Conservation (phyloP, 345 rosid genomes). For the Pugionium dolabratum region DNA sequence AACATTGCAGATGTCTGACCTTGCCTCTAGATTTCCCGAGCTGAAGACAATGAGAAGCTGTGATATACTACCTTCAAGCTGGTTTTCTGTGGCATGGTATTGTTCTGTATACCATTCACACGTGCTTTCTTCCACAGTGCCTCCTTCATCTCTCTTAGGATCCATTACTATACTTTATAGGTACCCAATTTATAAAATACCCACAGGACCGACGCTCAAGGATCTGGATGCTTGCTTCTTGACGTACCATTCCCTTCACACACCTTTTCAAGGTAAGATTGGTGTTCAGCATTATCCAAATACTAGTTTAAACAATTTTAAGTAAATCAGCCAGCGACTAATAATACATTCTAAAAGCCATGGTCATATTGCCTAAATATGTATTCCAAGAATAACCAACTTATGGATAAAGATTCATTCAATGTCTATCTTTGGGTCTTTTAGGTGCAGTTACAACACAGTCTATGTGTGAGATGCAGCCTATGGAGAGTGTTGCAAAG, state of each 20-base stretch:
- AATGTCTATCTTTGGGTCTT: conserved; percentile 14
- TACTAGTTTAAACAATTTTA: background rate
- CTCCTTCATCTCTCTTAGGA: conserved; percentile 5
- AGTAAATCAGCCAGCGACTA: background rate
- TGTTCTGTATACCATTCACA: background rate
- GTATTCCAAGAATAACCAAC: background rate
- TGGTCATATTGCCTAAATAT: background rate
- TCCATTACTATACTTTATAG: conserved; percentile 37
- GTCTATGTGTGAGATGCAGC: conserved; percentile 36
- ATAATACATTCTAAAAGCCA: background rate
- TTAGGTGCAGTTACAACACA: conserved; percentile 36
- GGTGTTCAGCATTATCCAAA: conserved; percentile 10
- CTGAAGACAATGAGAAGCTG: conserved; percentile 70
- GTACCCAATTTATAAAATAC: conserved; percentile 95
- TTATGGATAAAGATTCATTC: background rate
- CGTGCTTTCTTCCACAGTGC: background rate
- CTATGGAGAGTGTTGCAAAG: conserved; percentile 40
- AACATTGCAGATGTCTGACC: conserved; percentile 60
- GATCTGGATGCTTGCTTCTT: conserved; percentile 95
- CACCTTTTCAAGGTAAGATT: conserved; percentile 54
- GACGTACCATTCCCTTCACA: conserved; percentile 77
- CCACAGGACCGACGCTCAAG: conserved; percentile 81
- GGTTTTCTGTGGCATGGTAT: conserved; percentile 98
- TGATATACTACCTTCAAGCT: conserved; percentile 68
- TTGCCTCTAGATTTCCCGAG: conserved; percentile 62